Evolutionary conservation across 2,329 filamentous ascomycete genomes (phyloP).

Genomic region (Penicillium nordicum): DNA sequence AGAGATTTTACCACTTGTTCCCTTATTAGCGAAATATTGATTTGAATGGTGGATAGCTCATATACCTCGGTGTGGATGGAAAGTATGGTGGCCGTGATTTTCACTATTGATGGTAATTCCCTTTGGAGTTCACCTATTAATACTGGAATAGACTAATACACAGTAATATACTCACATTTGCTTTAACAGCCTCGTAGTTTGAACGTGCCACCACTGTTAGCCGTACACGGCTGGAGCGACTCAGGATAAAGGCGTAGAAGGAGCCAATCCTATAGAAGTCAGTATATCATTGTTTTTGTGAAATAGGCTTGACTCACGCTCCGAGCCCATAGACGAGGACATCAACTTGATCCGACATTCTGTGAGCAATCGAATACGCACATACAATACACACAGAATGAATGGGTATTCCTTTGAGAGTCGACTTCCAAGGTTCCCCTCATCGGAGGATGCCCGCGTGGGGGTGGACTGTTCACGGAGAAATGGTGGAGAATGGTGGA

Average conservation of each 20-base stretch:
- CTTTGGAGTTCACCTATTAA: slow-evolving; percentile 17
- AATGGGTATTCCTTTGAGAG: neutral
- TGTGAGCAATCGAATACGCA: neutral
- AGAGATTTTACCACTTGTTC: slow-evolving; percentile 39
- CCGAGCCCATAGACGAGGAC: slow-evolving; percentile 54
- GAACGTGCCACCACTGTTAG: slow-evolving; percentile 47
- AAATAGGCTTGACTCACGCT: slow-evolving; percentile 45
- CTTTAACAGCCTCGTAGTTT: slow-evolving; percentile 44
- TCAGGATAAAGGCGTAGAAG: slow-evolving; percentile 56
- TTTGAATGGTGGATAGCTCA: neutral
- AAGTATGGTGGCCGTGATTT: slow-evolving; percentile 41
- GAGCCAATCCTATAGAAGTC: slow-evolving; percentile 49
- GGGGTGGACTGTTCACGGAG: neutral
- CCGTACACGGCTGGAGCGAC: slow-evolving; percentile 39
- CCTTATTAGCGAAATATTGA: neutral
- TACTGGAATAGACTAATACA: neutral
- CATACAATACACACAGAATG: neutral
- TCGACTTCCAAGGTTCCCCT: neutral
- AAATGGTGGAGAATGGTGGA: neutral
- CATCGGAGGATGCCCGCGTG: slow-evolving; percentile 4
- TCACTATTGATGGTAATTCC: slow-evolving; percentile 44
- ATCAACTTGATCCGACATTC: slow-evolving; percentile 34
- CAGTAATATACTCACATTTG: slow-evolving; percentile 29
- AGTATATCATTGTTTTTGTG: neutral
- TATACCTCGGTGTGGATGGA: slow-evolving; percentile 36